These are phyloP conservation scores for Fusarium pininemorale DNA, from an alignment of 2,329 filamentous ascomycete genomes.

Conservation along the genomic window DNA sequence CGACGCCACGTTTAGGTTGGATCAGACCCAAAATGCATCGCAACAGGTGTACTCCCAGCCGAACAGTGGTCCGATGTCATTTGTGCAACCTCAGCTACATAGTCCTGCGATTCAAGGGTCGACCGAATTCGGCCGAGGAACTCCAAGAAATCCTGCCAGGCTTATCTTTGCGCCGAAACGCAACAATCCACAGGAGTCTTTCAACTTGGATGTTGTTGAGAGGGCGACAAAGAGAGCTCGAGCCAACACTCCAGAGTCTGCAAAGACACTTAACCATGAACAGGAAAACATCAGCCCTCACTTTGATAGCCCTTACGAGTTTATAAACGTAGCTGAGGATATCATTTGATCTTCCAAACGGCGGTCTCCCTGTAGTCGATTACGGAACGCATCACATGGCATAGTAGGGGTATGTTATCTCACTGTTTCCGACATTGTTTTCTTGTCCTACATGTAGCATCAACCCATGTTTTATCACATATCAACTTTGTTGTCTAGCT, in stretches of 20 bases:
- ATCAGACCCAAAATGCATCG: slow-evolving; percentile 52
- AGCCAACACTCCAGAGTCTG: slow-evolving; percentile 47
- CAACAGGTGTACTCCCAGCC: slow-evolving; percentile 48
- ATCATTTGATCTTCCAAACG: neutral
- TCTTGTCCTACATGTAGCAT: neutral
- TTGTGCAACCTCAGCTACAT: slow-evolving; percentile 17
- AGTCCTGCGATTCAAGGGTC: slow-evolving; percentile 17
- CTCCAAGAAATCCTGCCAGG: neutral
- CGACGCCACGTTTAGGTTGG: slow-evolving; percentile 11
- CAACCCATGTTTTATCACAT: neutral
- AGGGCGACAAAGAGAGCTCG: slow-evolving; percentile 57
- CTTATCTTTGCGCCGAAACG: slow-evolving; percentile 9
- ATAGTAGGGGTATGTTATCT: neutral
- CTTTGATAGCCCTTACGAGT: slow-evolving; percentile 33
- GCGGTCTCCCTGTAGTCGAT: neutral
- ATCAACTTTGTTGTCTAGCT: neutral
- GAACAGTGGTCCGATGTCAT: slow-evolving; percentile 27
- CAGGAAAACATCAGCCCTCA: slow-evolving; percentile 46
- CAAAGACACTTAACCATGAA: slow-evolving; percentile 59
- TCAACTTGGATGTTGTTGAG: slow-evolving; percentile 36
- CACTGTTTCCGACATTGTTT: neutral
- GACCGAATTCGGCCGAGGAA: slow-evolving; percentile 13
- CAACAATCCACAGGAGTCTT: slow-evolving; percentile 14
- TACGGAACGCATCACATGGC: neutral
- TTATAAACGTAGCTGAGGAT: neutral